Evolutionary conservation across 441 rosid species (phyloP).

Genomic region (Isatis lusitanica): DNA sequence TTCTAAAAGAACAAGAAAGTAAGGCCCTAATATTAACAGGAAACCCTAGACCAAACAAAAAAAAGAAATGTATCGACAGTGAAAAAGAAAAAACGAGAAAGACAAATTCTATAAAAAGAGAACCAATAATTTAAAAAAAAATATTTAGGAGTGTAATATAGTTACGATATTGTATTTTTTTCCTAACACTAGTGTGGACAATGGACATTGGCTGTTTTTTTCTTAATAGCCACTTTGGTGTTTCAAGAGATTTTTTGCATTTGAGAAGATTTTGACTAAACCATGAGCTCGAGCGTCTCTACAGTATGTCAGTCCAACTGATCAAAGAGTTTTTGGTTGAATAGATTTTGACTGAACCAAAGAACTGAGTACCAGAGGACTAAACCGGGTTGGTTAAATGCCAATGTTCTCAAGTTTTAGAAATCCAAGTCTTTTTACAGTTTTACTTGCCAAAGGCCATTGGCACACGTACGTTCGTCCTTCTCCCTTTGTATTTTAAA

Average conservation of each 20-base stretch:
- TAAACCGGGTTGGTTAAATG: neutral
- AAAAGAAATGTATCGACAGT: too few species aligned
- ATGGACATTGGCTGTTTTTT: too few species aligned
- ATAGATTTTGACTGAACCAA: neutral
- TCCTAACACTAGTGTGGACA: too few species aligned
- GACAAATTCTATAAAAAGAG: too few species aligned
- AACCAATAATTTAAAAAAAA: too few species aligned
- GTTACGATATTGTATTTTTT: too few species aligned
- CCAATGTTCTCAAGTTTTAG: neutral
- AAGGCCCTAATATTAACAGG: too few species aligned
- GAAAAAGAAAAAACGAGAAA: too few species aligned
- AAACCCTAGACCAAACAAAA: too few species aligned
- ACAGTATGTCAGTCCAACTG: neutral
- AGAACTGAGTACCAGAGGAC: neutral
- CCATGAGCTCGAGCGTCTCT: neutral
- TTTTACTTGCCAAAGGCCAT: neutral
- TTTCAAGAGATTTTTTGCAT: neutral
- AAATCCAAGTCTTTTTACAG: neutral
- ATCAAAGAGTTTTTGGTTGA: neutral
- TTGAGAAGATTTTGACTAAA: neutral
- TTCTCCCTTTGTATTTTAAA: neutral
- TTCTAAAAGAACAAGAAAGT: too few species aligned
- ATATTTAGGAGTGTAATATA: too few species aligned
- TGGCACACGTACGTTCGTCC: neutral
- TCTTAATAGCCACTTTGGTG: too few species aligned